Evolutionary conservation across 140 eudicot species (phyloP).

Genomic region (Oenanthe javanica): DNA sequence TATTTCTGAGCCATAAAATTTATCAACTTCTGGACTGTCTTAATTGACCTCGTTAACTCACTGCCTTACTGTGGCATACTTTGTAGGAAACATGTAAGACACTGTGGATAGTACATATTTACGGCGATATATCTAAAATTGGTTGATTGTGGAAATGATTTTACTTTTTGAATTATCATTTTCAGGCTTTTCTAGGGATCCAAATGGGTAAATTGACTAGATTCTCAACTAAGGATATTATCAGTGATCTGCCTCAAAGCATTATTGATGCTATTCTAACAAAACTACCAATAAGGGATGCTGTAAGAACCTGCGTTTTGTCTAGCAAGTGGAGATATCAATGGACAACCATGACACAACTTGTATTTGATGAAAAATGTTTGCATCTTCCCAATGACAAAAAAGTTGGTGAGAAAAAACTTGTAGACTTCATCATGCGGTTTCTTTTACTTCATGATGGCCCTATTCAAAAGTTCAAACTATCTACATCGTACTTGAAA

Average conservation of each 20-base stretch:
- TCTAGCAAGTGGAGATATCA: slow-evolving; percentile 69
- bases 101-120: neutral
- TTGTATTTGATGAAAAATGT: slow-evolving; percentile 40
- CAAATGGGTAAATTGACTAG: neutral
- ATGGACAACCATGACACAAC: slow-evolving; percentile 53
- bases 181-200: neutral
- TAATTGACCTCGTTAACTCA: neutral
- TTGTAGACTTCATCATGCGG: slow-evolving; percentile 51
- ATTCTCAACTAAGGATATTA: slow-evolving; percentile 23
- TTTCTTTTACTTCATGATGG: slow-evolving; percentile 54
- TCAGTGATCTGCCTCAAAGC: slow-evolving; percentile 72
- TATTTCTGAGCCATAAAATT: neutral
- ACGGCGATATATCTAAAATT: neutral
- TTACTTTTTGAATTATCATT: neutral
- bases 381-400: slow-evolving; percentile 13
- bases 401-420: slow-evolving; percentile 26
- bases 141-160: neutral
- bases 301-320: slow-evolving; percentile 59
- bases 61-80: neutral
- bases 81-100: neutral
- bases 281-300: slow-evolving; percentile 67
- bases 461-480: slow-evolving; percentile 32
- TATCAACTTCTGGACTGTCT: neutral
- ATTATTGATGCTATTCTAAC: slow-evolving; percentile 56
- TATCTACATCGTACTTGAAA: slow-evolving; percentile 43